A percentile compares a stretch with the other conserved stretches of the same genome.
Conservation (phyloP, 495 filamentous ascomycete genomes). For the Schizothecium vesticola region DNA sequence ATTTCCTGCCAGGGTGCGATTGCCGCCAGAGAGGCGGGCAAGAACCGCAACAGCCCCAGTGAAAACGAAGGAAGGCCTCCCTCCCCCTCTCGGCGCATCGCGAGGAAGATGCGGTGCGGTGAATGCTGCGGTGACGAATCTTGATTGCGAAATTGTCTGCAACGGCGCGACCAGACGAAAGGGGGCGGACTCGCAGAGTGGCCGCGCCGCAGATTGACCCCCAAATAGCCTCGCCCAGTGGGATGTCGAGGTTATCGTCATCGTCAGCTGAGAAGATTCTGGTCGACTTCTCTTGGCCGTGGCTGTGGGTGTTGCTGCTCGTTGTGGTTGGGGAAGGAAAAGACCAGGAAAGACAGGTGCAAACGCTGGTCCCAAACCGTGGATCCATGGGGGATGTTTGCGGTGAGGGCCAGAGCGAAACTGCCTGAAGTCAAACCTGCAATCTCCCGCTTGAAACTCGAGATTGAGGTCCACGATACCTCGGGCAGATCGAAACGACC, state of each 20-base stretch:
- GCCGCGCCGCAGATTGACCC: neutral
- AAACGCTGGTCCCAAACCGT: neutral
- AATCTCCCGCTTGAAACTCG: constrained; percentile 26
- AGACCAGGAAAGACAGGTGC: neutral
- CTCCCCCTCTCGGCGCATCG: neutral
- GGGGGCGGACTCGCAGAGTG: neutral
- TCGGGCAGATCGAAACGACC: neutral
- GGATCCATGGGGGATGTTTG: neutral
- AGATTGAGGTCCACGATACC: constrained; percentile 17
- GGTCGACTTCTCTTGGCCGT: constrained; percentile 5
- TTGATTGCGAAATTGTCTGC: constrained; percentile 13
- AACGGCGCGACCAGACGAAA: neutral
- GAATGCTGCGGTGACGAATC: constrained; percentile 7
- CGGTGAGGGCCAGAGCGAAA: constrained; percentile 1
- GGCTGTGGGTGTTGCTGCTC: neutral
- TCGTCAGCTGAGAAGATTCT: constrained; percentile 6
- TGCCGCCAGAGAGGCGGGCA: constrained; percentile 1
- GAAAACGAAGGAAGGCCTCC: neutral
- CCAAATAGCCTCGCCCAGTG: constrained; percentile 9
- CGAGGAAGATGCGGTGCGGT: neutral
- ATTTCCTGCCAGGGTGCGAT: constrained; percentile 9
- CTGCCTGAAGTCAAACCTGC: constrained; percentile 24
- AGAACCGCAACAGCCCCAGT: neutral
- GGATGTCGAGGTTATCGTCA: neutral
- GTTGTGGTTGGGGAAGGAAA: neutral